Percentiles rank a stretch among this genome's conserved stretches.
Conservation (phyloP, 257 asterid genomes). For the Rauvolfia tetraphylla region DNA sequence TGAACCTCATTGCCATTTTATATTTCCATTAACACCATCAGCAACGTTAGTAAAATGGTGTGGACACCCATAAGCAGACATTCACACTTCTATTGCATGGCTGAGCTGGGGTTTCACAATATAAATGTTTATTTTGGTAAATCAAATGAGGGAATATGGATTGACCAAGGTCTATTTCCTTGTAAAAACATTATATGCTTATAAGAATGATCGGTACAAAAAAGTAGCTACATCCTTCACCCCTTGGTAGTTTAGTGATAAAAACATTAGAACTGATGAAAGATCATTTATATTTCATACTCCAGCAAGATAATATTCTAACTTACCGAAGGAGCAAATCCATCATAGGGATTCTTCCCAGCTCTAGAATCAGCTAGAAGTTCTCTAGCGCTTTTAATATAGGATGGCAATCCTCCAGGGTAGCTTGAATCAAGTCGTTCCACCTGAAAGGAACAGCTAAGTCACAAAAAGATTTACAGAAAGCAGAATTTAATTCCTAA, state of each 20-base stretch:
- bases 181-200: background rate
- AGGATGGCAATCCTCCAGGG: conserved; percentile 80
- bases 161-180: background rate
- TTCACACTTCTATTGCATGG: too few species aligned
- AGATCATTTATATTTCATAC: background rate
- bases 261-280: background rate
- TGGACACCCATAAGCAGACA: too few species aligned
- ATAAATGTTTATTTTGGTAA: too few species aligned
- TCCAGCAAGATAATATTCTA: background rate
- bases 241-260: background rate
- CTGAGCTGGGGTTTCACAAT: too few species aligned
- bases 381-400: conserved; percentile 78
- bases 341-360: conserved; percentile 94
- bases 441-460: conserved; percentile 41
- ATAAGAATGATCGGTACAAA: background rate
- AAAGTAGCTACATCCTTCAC: background rate
- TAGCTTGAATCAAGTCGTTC: conserved; percentile 80
- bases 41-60: too few species aligned
- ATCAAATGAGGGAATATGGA: background rate
- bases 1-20: too few species aligned
- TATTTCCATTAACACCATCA: too few species aligned
- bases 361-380: conserved; percentile 94
- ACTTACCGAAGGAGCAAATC: conserved; percentile 94
- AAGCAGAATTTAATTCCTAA: background rate
- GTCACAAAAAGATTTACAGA: conserved; percentile 5